Base-by-base conservation (phyloP, 805 yeast genomes). In the Teunomyces pallodes region DNA sequence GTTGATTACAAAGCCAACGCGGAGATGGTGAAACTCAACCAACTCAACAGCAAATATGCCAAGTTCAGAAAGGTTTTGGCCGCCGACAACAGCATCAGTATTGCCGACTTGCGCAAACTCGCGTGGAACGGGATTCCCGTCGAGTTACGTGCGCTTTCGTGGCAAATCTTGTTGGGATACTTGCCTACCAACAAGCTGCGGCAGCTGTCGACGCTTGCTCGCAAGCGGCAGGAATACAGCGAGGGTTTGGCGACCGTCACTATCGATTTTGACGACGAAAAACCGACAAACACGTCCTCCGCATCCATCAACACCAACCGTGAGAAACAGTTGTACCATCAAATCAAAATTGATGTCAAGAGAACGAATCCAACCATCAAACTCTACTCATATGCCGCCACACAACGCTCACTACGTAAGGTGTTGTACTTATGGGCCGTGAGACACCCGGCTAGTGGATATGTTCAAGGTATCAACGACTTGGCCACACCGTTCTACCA, bases 401-500 rank as follows among this genome's bases (percentile, higher is more conserved):
- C 94, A 0, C 98, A 92, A 56, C 71, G 83, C 47, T 82, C 95
- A 12, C 71, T 92, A 50, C 90, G 91, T 57, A 82, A 86, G 55
- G 83, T 94, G 8, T 70, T 92, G 46, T 92, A 90, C 60, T 72
- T 92, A 30, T 92, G 99, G 99, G 95, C 98, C 0, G 83, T 92
- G 24, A 77, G 98, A 55, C 98, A 94, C 63, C 98, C 99, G 1
- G 97, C 98, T 5, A 84, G 94, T 61, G 99, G 99, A 12, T 92
- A 92, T 65, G 99, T 92, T 16, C 99, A 92, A 70, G 99, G 99
- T 26, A 92, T 92, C 45, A 92, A 92, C 65, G 99, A 92, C 68
- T 75, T 92, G 43, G 89, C 84, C 12, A 92, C 97, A 1, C 98
- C 99, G 3, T 89, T 94, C 62, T 90, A 79, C 66, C 96, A 92